phyloP scores from a whole-genome alignment of 1,139 yeast genomes.

The Saccharomycopsis crataegensis region DNA sequence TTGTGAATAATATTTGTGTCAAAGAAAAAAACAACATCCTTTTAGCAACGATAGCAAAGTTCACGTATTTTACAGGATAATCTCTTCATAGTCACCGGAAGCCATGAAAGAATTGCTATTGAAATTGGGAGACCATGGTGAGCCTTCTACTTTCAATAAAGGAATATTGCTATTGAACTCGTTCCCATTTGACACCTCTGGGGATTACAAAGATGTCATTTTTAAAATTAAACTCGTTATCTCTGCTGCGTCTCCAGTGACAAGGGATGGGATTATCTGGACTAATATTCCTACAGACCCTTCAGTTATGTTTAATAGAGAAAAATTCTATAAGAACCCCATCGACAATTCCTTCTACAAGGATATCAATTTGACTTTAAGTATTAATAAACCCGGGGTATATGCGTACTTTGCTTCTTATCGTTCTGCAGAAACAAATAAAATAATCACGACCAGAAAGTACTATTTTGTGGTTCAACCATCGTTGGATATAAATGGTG shows the following conservation, averaged over 20 bases:
- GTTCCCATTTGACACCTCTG: constrained; percentile 31
- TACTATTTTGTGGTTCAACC: constrained; percentile 77
- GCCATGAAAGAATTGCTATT: constrained; percentile 32
- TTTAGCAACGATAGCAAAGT: no score
- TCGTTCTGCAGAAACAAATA: constrained; percentile 29
- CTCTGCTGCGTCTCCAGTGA: constrained; percentile 66
- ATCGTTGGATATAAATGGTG: constrained; percentile 48
- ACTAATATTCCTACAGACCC: constrained; percentile 59
- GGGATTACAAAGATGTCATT: constrained; percentile 39
- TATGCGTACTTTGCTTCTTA: constrained; percentile 60
- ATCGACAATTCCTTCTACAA: constrained; percentile 43
- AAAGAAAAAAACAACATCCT: no score
- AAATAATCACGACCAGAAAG: constrained; percentile 42
- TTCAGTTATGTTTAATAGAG: constrained; percentile 44
- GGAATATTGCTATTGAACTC: constrained; percentile 67
- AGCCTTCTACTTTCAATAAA: constrained; percentile 40
- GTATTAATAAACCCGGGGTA: constrained; percentile 70
- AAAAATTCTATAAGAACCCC: constrained; percentile 43
- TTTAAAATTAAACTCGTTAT: constrained; percentile 55
- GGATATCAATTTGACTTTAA: constrained; percentile 55
- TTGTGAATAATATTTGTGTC: no score
- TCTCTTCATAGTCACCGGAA: no score
- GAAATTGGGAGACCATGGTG: constrained; percentile 47
- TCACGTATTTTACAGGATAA: no score
- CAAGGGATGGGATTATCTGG: constrained; percentile 64